phyloP scores from a whole-genome alignment of 192 early-diverging fungal genomes.

The Phlyctochytrium planicorne region DNA sequence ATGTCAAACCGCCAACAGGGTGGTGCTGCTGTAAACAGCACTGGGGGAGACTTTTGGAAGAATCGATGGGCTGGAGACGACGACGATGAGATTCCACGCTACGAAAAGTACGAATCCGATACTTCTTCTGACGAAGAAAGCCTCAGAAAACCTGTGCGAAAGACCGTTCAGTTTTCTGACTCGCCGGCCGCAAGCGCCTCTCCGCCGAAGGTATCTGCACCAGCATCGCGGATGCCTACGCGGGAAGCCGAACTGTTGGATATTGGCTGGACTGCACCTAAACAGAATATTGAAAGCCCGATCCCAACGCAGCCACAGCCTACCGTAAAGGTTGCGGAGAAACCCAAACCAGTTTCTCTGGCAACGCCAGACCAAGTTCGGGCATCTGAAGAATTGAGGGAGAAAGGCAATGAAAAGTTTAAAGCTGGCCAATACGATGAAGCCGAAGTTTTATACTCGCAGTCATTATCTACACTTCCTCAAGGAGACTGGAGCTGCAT shows the following conservation, averaged over 20 bases:
- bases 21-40: neutral
- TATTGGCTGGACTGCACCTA: neutral
- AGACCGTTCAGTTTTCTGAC: neutral
- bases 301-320: neutral
- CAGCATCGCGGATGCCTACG: no score
- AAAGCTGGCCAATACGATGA: constrained; percentile 88
- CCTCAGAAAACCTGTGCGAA: neutral
- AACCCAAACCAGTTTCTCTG: constrained; percentile 28
- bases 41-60: constrained; percentile 1
- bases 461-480: constrained; percentile 65
- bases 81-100: constrained; percentile 5
- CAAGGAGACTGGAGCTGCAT: constrained; percentile 59
- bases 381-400: constrained; percentile 27
- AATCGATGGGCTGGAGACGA: neutral
- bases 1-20: neutral
- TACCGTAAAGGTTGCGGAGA: neutral
- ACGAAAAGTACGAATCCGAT: constrained; percentile 8
- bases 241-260: neutral
- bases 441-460: constrained; percentile 70
- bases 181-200: neutral
- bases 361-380: constrained; percentile 36
- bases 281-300: neutral
- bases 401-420: constrained; percentile 77
- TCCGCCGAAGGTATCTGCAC: no score
- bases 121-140: constrained; percentile 3